phyloP scores from a whole-genome alignment of 1,139 yeast species.

The Lodderomyces jiufengensis region DNA sequence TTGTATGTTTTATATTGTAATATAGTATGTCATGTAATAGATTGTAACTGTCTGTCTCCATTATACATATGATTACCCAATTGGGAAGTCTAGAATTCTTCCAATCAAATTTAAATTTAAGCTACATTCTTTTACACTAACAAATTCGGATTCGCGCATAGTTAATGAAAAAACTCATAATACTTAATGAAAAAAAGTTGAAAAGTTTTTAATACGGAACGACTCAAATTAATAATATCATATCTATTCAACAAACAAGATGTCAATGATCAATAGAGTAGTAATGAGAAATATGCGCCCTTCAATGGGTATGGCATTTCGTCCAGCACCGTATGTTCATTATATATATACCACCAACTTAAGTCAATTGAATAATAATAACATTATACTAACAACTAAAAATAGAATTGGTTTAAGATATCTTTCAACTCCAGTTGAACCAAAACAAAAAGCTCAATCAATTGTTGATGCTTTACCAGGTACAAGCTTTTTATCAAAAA shows the following conservation, averaged over 20 bases:
- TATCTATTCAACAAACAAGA: constrained; percentile 12
- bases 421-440: constrained; percentile 57
- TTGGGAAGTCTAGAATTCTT: constrained; percentile 29
- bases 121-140: too few species aligned
- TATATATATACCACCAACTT: background rate
- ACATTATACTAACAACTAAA: constrained; percentile 2
- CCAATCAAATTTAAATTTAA: constrained; percentile 34
- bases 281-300: constrained; percentile 45
- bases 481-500: constrained; percentile 80
- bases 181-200: background rate
- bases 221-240: too few species aligned
- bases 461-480: constrained; percentile 94
- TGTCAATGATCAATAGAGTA: constrained; percentile 48
- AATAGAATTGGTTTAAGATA: constrained; percentile 59
- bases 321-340: constrained; percentile 45
- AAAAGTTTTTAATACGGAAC: too few species aligned
- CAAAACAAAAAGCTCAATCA: constrained; percentile 87
- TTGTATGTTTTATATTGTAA: too few species aligned
- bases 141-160: background rate
- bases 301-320: constrained; percentile 35
- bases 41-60: too few species aligned
- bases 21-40: too few species aligned
- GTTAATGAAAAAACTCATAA: too few species aligned
- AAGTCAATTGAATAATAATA: background rate
- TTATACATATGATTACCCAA: too few species aligned